Percentiles rank a stretch among this genome's conserved stretches.
phyloP scores from a whole-genome alignment of 2,329 filamentous ascomycete species.

The Aureobasidium sp. region DNA sequence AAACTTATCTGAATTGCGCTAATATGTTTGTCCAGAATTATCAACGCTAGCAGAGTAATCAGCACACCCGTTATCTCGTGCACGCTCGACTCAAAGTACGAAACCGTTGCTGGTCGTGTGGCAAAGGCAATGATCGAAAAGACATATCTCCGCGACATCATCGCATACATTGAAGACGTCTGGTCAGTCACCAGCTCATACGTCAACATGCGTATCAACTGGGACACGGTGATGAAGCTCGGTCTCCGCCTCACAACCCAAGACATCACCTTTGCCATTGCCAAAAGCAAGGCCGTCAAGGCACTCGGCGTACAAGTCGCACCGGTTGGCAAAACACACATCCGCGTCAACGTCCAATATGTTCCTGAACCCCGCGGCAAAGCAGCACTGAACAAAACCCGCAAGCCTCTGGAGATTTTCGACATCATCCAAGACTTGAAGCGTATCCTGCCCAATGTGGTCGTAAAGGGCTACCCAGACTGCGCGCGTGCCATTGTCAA shows the following conservation, averaged over 20 bases:
- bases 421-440: conserved; percentile 78
- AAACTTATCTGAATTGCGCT: neutral
- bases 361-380: conserved; percentile 37
- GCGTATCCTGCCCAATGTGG: conserved; percentile 68
- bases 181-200: conserved; percentile 72
- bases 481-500: conserved; percentile 83
- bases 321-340: conserved; percentile 29
- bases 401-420: conserved; percentile 51
- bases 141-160: conserved; percentile 75
- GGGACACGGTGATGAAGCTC: conserved; percentile 66
- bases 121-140: conserved; percentile 94
- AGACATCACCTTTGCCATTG: conserved; percentile 70
- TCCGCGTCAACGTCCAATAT: conserved; percentile 64
- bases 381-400: conserved; percentile 35
- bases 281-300: conserved; percentile 75
- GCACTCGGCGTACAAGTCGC: conserved; percentile 26
- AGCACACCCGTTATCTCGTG: conserved; percentile 91
- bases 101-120: conserved; percentile 72
- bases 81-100: conserved; percentile 64
- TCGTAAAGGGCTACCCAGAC: conserved; percentile 82
- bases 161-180: conserved; percentile 75
- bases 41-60: conserved; percentile 92
- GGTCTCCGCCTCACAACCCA: conserved; percentile 67
- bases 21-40: conserved; percentile 50
- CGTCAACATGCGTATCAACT: conserved; percentile 74